Conservation (phyloP, 2,329 filamentous ascomycete species). For the Fusarium coicis region DNA sequence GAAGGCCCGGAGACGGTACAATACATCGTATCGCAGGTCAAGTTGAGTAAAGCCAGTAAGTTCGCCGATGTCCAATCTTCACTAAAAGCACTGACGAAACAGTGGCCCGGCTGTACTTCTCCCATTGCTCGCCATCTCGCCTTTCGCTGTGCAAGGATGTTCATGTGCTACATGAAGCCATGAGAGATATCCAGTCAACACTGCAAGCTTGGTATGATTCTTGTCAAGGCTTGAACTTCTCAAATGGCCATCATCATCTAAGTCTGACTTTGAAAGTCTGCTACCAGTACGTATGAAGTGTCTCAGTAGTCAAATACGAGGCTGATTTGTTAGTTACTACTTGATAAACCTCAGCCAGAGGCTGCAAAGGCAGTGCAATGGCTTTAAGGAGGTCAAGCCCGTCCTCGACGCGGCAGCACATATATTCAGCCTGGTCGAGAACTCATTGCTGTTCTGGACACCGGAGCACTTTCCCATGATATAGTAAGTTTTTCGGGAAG, state of each 20-base stretch:
- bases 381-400: rapidly evolving
- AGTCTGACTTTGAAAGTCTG: not conserved
- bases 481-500: not conserved
- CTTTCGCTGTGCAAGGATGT: rapidly evolving
- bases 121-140: not conserved
- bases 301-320: rapidly evolving
- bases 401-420: rapidly evolving
- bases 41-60: not conserved
- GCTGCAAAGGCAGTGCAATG: not conserved
- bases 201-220: not conserved
- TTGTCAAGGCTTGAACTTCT: not conserved
- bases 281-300: not conserved
- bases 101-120: conserved; percentile 1
- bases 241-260: not conserved
- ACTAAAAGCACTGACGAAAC: not conserved
- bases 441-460: not conserved
- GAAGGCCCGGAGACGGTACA: not conserved
- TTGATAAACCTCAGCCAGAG: not conserved
- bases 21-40: not conserved
- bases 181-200: not conserved
- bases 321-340: not conserved
- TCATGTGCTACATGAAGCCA: rapidly evolving
- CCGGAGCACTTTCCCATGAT: not conserved
- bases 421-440: not conserved
- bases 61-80: not conserved